A percentile compares a stretch with the other conserved stretches of the same genome.
These are phyloP conservation scores for Chrysoporthe cubensis DNA, from an alignment of 2,329 filamentous ascomycete species.

Conservation along the genomic window DNA sequence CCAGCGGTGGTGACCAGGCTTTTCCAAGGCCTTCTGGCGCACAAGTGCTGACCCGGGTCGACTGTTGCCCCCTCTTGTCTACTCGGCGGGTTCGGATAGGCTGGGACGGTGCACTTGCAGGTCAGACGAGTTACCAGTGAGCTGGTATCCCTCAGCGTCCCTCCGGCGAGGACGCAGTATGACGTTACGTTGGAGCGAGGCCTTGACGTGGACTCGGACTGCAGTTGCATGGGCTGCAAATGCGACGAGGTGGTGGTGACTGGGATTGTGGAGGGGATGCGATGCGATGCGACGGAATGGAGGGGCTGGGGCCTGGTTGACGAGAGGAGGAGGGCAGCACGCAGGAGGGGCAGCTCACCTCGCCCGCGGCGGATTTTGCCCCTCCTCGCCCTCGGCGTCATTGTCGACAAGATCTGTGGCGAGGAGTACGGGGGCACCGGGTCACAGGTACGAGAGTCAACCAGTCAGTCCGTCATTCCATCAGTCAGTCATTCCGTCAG, in stretches of 20 bases:
- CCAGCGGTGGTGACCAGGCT: too few relatives aligned
- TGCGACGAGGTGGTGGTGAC: neutral
- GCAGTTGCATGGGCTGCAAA: slow-evolving; percentile 15
- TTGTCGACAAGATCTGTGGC: neutral
- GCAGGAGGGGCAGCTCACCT: too few relatives aligned
- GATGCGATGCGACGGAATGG: neutral
- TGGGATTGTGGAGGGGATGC: neutral
- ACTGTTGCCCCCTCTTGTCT: neutral
- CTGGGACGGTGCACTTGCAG: slow-evolving; percentile 9
- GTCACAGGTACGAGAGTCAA: slow-evolving; percentile 7
- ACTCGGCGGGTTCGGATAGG: neutral
- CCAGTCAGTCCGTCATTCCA: neutral
- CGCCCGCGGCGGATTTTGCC: neutral
- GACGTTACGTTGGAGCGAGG: slow-evolving; percentile 19
- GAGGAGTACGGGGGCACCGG: neutral
- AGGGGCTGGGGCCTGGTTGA: slow-evolving; percentile 8
- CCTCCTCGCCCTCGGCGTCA: neutral
- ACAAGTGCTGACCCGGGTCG: neutral
- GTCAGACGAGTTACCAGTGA: slow-evolving; percentile 2
- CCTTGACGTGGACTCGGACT: slow-evolving; percentile 26
- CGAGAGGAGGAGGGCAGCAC: neutral
- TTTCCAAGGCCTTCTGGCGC: neutral
- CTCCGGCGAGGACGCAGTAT: slow-evolving; percentile 21
- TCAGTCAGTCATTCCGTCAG: neutral
- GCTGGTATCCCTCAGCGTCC: neutral